These are phyloP conservation scores for Aspergillus felis DNA, from an alignment of 2,329 filamentous ascomycete genomes.

Conservation along the genomic window DNA sequence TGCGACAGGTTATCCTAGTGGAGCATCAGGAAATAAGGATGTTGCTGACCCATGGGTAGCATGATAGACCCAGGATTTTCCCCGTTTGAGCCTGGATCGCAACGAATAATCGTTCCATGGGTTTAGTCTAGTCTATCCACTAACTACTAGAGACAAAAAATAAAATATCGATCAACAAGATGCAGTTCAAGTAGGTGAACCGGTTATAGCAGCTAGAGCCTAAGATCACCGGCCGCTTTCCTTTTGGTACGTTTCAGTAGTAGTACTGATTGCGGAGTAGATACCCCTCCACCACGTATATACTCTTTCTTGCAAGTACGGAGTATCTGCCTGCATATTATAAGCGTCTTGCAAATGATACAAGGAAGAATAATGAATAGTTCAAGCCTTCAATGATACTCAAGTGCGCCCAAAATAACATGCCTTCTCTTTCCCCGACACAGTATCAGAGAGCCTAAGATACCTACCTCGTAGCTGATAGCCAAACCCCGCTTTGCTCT, in stretches of 20 bases:
- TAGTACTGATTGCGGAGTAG: too few relatives aligned
- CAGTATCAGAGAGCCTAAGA: not conserved
- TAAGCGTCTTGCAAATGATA: not conserved
- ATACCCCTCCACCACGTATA: not conserved
- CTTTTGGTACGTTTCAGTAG: not conserved
- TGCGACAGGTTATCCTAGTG: too few relatives aligned
- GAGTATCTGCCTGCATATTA: too few relatives aligned
- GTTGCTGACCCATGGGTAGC: not conserved
- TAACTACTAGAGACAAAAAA: not conserved
- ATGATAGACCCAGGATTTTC: not conserved
- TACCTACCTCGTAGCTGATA: not conserved
- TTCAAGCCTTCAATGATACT: not conserved
- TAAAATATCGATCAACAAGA: not conserved
- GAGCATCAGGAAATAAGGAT: too few relatives aligned
- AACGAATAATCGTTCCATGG: too few relatives aligned
- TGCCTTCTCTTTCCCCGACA: too few relatives aligned
- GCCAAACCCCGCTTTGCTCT: not conserved
- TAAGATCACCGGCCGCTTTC: not conserved
- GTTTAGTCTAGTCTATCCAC: too few relatives aligned
- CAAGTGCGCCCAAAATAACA: not conserved
- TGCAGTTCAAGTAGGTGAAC: not conserved
- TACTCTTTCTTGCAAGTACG: not conserved
- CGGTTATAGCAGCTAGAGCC: not conserved
- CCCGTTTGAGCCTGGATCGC: not conserved
- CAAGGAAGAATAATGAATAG: not conserved